phyloP scores from a whole-genome alignment of 768 basidiomycete species.

The Roridomyces roridus region DNA sequence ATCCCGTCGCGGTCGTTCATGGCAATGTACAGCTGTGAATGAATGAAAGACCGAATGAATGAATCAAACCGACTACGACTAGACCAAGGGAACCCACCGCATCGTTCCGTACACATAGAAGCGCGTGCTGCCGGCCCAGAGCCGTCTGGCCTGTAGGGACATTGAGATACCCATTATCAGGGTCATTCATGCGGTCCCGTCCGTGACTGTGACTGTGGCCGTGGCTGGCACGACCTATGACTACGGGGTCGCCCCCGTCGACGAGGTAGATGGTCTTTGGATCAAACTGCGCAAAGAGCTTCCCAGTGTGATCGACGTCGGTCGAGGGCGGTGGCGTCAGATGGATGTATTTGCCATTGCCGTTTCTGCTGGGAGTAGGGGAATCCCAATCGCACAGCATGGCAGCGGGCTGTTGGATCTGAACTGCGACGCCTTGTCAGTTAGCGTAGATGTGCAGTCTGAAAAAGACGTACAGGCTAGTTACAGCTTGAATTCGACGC shows the following conservation, averaged over 20 bases:
- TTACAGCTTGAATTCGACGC: too few relatives aligned
- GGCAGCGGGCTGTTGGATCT: too few relatives aligned
- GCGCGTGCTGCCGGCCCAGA: conserved; percentile 15
- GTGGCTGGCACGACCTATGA: conserved; percentile 12
- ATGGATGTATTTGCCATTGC: conserved; percentile 18
- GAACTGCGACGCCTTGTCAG: too few relatives aligned
- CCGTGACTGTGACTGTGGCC: background rate
- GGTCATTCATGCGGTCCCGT: conserved; percentile 10
- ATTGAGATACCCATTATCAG: conserved; percentile 19
- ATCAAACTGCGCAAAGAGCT: conserved; percentile 18
- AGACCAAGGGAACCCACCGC: background rate
- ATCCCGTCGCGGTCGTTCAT: conserved; percentile 23
- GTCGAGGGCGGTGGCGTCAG: conserved; percentile 13
- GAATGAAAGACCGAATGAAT: background rate
- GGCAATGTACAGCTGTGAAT: conserved; percentile 17
- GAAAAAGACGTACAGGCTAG: too few relatives aligned
- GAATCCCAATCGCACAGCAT: too few relatives aligned
- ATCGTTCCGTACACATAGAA: conserved; percentile 20
- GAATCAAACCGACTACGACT: too few relatives aligned
- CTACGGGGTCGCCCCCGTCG: conserved; percentile 16
- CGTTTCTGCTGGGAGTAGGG: too few relatives aligned
- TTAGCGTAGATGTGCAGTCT: too few relatives aligned
- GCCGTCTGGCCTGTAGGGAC: conserved; percentile 23
- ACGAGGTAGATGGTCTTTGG: conserved; percentile 18
- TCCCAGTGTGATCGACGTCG: background rate